Evolutionary conservation across 164 flowering plant species (phyloP).

Genomic region (Aristolochia californica): DNA sequence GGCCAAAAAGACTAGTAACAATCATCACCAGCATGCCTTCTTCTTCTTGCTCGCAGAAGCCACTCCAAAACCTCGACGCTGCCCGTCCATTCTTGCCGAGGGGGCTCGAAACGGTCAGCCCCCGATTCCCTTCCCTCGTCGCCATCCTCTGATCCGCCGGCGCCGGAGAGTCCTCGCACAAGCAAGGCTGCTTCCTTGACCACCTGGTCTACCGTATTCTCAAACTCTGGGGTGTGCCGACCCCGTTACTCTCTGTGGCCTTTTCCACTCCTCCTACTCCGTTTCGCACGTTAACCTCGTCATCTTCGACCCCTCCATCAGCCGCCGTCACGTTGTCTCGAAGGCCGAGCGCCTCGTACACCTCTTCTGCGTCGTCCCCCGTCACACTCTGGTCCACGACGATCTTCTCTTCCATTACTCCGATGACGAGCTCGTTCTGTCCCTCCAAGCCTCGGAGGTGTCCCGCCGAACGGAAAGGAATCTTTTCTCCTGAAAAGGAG

Average conservation of each 20-base stretch:
- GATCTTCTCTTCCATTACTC: slow-evolving; percentile 59
- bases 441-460: slow-evolving; percentile 41
- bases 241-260: slow-evolving; percentile 69
- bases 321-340: slow-evolving; percentile 58
- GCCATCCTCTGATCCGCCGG: slow-evolving; percentile 71
- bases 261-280: slow-evolving; percentile 96
- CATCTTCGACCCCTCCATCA: slow-evolving; percentile 73
- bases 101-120: slow-evolving; percentile 45
- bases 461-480: slow-evolving; percentile 34
- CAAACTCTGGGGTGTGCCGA: slow-evolving; percentile 58
- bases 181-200: slow-evolving; percentile 86
- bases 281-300: slow-evolving; percentile 93
- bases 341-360: slow-evolving; percentile 72
- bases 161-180: slow-evolving; percentile 98
- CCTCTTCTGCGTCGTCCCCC: slow-evolving; percentile 75
- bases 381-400: slow-evolving; percentile 80
- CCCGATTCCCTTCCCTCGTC: slow-evolving; percentile 47
- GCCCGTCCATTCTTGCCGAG: slow-evolving; percentile 80
- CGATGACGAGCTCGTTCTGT: slow-evolving; percentile 48
- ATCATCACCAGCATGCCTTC: no score
- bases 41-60: background rate
- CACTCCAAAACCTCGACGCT: slow-evolving; percentile 33
- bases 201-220: slow-evolving; percentile 78
- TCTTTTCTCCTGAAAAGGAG: slow-evolving; percentile 26
- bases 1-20: no score